phyloP scores from a whole-genome alignment of 2,329 filamentous ascomycete genomes.

The Balansia obtecta region DNA sequence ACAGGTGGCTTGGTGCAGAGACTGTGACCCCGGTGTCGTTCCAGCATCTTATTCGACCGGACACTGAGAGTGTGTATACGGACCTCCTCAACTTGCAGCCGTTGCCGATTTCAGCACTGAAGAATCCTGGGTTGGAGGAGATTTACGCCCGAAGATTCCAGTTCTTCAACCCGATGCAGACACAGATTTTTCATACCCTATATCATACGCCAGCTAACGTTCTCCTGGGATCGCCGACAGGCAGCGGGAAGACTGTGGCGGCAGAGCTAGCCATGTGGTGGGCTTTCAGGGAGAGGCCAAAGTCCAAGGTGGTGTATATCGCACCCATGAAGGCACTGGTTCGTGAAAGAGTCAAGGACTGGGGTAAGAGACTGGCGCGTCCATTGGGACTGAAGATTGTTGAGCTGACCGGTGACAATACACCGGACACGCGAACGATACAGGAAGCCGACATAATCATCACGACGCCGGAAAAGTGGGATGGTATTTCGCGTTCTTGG shows the following conservation, averaged over 20 bases:
- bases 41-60: constrained; percentile 91
- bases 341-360: constrained; percentile 90
- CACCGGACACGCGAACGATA: constrained; percentile 90
- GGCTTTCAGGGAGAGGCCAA: constrained; percentile 88
- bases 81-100: constrained; percentile 88
- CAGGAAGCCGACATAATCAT: constrained; percentile 95
- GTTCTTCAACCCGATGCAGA: constrained; percentile 99
- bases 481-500: constrained; percentile 98
- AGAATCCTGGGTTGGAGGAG: constrained; percentile 77
- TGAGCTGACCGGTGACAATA: constrained; percentile 93
- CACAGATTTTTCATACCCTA: constrained; percentile 92
- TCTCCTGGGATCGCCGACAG: constrained; percentile 86
- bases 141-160: constrained; percentile 83
- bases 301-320: constrained; percentile 97
- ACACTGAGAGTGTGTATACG: constrained; percentile 95
- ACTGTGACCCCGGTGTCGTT: constrained; percentile 93
- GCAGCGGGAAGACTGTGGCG: constrained; percentile 94
- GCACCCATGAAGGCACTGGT: constrained; percentile 99
- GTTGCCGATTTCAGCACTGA: constrained; percentile 71
- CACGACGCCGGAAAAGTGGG: constrained; percentile 99
- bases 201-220: constrained; percentile 91
- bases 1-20: constrained; percentile 92
- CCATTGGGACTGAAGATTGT: constrained; percentile 85
- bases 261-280: constrained; percentile 98
- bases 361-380: constrained; percentile 67